Evolutionary conservation across 75 land plant genomes (phyloP), one percentile per base, ranked within the genome.

Genomic region (Picea sitchensis): DNA sequence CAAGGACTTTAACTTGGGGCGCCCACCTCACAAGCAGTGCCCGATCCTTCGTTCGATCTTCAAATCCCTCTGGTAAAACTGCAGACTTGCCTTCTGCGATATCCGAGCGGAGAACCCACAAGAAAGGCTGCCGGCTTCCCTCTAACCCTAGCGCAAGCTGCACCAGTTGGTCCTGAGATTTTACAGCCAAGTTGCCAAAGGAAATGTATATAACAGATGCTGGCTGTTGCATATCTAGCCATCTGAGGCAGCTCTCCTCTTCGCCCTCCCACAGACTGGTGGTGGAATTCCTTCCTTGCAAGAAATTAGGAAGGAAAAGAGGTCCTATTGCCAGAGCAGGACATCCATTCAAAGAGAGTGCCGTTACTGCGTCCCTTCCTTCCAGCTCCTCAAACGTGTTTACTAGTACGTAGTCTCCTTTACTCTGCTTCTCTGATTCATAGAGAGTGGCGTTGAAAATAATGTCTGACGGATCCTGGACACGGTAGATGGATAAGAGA

Each of bases 71-170:
- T 20, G 73, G 73, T 69, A 69, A 69, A 32, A 18, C 21, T 5
- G 34, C n/a, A 41, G 73, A 20, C 21, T 69, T 41, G 20, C 51
- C 73, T 41, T 41, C 51, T 5, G 47, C 73, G 6, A 69, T 69
- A 34, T 69, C 73, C 18, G 23, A 18, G 18, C 73, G 36, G 8
- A 91, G 65, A 30, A 93, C 93, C 95, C 93, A 91, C 41, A 93
- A 63, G 63, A 93, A 89, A 1, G 89, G 75, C 3, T 68, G 65
- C 47, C 80, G 85, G 7, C 83, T 82, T 2, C 84, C 81, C 76
- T 93, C 90, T 12, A 93, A 74, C 3, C 87, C 91, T 26, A 61
- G 14, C 1, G 91, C 93, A 21, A 89, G 77, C 79, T 93, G 91
- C 57, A 32, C 30, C 44, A 93, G 20, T 34, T 93, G 91, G 17